Evolutionary conservation across 2,329 filamentous ascomycete genomes (phyloP), one percentile per base, ranked within the genome.

Genomic region (Dendrostoma leiphaemia): DNA sequence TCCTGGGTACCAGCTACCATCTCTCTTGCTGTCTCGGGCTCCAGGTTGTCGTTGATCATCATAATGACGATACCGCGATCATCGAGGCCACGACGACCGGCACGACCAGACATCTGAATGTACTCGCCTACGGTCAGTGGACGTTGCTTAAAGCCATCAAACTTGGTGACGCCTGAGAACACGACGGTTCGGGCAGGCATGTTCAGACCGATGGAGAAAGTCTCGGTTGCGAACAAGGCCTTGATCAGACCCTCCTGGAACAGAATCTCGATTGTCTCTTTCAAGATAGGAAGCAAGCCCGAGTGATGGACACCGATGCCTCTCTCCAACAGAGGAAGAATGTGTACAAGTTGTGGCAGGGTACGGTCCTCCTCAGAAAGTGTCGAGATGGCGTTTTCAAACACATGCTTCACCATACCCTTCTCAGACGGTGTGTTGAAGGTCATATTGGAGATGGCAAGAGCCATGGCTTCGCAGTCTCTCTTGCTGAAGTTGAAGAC

Each of bases 401-500:
- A 99, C 29, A 99, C 94, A 65, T 94, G 95, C 52, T 84, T 83
- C 1, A 99, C 94, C 88, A 97, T 91, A 23, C 85, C 85, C 71
- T 96, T 96, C 72, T 99, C 94, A 0, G 90, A 92, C 21, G 96
- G 91, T 61, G 96, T 91, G 74, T 99, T 99, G 81, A 99, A 97
- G 44, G 90, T 86, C 66, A 97, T 82, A 57, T 84, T 83, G 49
- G 86, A 93, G 75, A 97, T 92, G 62, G 91, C 84, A 44, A 99
- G 77, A 2, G 94, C 94, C 70, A 94, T 86, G 59, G 86, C 85
- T 74, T 99, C 94, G 69, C 93, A 97, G 65, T 97, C 93, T 61
- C 93, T 83, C 77, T 99, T 99, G 80, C 92, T 97, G 76, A 99
- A 99, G 72, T 93, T 97, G 82, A 99, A 99, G 35, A 99, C 91